A percentile compares a stretch with the other conserved stretches of the same genome.
phyloP scores from a whole-genome alignment of 768 basidiomycete genomes.

The Chalciporus piperatus region DNA sequence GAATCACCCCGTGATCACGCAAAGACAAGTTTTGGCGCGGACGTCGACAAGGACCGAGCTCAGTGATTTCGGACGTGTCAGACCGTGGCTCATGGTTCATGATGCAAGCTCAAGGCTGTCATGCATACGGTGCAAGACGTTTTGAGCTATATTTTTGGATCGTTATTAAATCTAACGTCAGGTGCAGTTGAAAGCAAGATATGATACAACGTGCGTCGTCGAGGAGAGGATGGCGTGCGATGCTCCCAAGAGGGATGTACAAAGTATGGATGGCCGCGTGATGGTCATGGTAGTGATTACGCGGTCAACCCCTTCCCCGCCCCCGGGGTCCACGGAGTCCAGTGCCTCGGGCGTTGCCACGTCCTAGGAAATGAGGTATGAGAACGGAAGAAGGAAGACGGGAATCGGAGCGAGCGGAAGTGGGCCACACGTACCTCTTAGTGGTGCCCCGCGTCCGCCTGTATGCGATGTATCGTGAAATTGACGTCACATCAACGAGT shows the following conservation, averaged over 20 bases:
- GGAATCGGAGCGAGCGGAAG: neutral
- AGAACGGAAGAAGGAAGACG: neutral
- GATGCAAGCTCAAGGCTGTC: neutral
- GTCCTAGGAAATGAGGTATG: conserved; percentile 14
- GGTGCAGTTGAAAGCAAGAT: neutral
- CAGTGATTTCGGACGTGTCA: no score
- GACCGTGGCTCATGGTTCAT: no score
- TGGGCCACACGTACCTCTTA: conserved; percentile 36
- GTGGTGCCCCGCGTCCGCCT: conserved; percentile 38
- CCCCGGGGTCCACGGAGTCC: conserved; percentile 30
- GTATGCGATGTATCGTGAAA: neutral
- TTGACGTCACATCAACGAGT: neutral
- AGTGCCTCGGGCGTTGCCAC: conserved; percentile 25
- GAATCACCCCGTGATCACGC: neutral
- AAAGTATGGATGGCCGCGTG: neutral
- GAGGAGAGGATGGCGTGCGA: neutral
- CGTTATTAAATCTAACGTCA: neutral
- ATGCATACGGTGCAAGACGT: neutral
- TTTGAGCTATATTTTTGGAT: neutral
- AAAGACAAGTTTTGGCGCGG: no score
- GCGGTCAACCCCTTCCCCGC: conserved; percentile 32
- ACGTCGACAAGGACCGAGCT: no score
- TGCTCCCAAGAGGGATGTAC: neutral
- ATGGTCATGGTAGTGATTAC: neutral
- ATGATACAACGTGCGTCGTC: conserved; percentile 5